A percentile compares a stretch with the other conserved stretches of the same genome.
phyloP scores from a whole-genome alignment of 352 stramenopile species.

The Plasmopara muralis region DNA sequence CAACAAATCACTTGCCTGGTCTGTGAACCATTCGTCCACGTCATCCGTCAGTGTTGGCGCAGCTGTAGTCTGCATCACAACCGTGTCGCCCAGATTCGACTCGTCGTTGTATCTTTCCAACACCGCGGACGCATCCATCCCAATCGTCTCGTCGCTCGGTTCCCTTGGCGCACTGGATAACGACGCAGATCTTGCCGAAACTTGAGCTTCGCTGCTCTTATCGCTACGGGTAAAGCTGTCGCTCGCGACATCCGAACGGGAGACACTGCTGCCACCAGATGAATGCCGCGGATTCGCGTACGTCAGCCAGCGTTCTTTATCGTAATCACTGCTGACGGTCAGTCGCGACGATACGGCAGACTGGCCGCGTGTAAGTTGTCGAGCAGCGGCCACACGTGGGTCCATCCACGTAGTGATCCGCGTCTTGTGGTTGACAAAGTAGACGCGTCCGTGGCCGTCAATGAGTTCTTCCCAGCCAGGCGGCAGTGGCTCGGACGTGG shows the following conservation, averaged over 20 bases:
- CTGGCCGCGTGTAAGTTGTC: slow-evolving; percentile 15
- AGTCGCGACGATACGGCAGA: slow-evolving; percentile 13
- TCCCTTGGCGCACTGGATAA: slow-evolving; percentile 7
- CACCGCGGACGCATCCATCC: slow-evolving; percentile 22
- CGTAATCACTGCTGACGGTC: not conserved
- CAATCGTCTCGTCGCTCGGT: slow-evolving; percentile 11
- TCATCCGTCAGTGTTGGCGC: slow-evolving; percentile 17
- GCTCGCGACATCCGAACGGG: slow-evolving; percentile 14
- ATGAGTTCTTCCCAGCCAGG: slow-evolving; percentile 76
- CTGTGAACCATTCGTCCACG: slow-evolving; percentile 30
- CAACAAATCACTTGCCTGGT: slow-evolving; percentile 14
- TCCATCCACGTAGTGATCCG: slow-evolving; percentile 76
- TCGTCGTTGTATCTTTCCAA: slow-evolving; percentile 31
- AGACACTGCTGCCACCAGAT: slow-evolving; percentile 10
- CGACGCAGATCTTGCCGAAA: slow-evolving; percentile 15
- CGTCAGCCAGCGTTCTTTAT: slow-evolving; percentile 11
- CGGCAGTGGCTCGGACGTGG: slow-evolving; percentile 57
- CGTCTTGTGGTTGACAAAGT: slow-evolving; percentile 80
- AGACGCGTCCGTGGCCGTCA: slow-evolving; percentile 62
- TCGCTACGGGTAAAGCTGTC: slow-evolving; percentile 8
- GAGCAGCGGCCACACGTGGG: slow-evolving; percentile 38
- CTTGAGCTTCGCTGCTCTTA: slow-evolving; percentile 19
- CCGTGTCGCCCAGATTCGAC: slow-evolving; percentile 15
- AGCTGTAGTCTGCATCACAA: slow-evolving; percentile 17
- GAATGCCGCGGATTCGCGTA: slow-evolving; percentile 17